Base-by-base conservation (phyloP, 768 basidiomycete species). In the Auriscalpium microsporum region DNA sequence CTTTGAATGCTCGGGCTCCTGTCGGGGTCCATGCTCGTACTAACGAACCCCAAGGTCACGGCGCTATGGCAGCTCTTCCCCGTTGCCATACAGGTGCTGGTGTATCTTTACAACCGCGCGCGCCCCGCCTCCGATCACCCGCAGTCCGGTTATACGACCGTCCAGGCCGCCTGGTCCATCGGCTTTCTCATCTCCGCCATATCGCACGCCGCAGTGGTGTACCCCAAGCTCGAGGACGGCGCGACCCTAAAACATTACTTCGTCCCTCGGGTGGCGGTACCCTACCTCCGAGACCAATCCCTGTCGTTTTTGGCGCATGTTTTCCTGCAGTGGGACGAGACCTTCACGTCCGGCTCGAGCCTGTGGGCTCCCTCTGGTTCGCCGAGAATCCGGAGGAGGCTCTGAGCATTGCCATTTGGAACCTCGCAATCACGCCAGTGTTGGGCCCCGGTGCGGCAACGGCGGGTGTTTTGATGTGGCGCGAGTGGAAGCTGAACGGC, bases 1-100 rank as follows among this genome's bases (percentile, higher is more conserved):
- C 21, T 3, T n/a, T n/a, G n/a, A 21, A 21, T 21, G 21, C 21
- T 21, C 28, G 28, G 28, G 28, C 28, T 28, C 28, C 58, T 53
- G 8, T 36, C 58, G 13, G 60, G 5, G 5, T 48, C 56, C 51
- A 35, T 59, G 52, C 3, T 50, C 35, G 36, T n/a, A 35, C 16
- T 61, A 14, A 48, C 54, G 48, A 58, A 61, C 28, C 55, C 60
- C 28, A 10, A 34, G 5, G 58, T 61, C 35, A 61, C 60, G 2
- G 55, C 50, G 6, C 36, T 56, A n/a, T 61, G 60, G 60, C 58
- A 59, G 8, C 21, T 55, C 23, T 61, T 61, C 36, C 60, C 60
- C 0, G 28, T 28, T 28, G 28, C 7, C 28, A 28, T 28, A 28
- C 4, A 28, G 28, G 3, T 35, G 9, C 53, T 37, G 55, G 59